Base-by-base conservation (phyloP, 306 rosid genomes). In the Begonia masoniana region DNA sequence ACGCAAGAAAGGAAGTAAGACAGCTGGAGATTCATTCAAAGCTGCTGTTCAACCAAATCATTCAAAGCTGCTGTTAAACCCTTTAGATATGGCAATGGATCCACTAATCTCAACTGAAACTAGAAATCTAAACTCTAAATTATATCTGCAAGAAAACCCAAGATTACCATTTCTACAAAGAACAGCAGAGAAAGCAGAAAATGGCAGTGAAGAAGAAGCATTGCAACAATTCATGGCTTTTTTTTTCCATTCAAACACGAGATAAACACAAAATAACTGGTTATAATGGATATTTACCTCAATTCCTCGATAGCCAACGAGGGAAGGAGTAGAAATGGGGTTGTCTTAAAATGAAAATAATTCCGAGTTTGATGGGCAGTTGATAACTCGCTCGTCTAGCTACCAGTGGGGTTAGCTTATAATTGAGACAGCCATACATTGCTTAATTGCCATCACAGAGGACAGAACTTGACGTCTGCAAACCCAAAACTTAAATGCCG, bases 171-270 rank as follows among this genome's bases (percentile, higher is more conserved):
- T 31, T 31, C 9, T 31, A 31, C 39, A 31, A 31, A 7, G 39
- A 31, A 31, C 39, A 31, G 8, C 39, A 31, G 39, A 31, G 39
- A 31, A 31, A 31, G 39, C 39, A 7, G 50, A 14, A 46, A 46
- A 11, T 6, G 51, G 61, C n/a, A 57, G 19, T 43, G 51, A 51
- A 43, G 61, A 57, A 12, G 51, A 57, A 31, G 39, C 39, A 31
- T 31, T 31, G 8, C 8, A 31, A 31, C 39, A 2, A 31, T 31
- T 31, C 39, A 31, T 31, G 9, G 39, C 39, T 31, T 5, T 7
- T 31, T 6, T 31, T 31, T 7, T 26, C 2, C 35, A 6, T 26
- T 26, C 35, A 31, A 31, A 31, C 24, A 21, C 24, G 24, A 21
- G 24, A 21, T 21, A 21, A 21, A 21, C 3, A 21, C 24, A 31